Conservation (phyloP, 768 basidiomycete genomes). For the Tulasnella sp. region DNA sequence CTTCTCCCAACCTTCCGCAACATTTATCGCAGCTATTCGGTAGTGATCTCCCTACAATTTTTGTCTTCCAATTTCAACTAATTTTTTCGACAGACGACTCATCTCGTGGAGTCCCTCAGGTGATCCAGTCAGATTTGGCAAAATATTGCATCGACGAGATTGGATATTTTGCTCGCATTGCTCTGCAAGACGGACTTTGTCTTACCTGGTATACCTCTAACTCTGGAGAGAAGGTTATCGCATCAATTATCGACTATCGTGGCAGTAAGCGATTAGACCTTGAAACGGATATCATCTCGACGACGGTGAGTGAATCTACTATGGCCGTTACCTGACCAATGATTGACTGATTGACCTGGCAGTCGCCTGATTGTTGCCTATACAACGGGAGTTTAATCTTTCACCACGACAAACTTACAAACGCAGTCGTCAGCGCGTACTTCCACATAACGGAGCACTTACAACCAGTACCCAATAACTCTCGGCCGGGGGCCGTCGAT, state of each 20-base stretch:
- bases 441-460: background rate
- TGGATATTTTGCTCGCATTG: background rate
- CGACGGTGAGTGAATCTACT: background rate
- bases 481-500: background rate
- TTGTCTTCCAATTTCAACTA: background rate
- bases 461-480: background rate
- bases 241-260: background rate
- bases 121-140: background rate
- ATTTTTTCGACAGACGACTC: background rate
- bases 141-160: background rate
- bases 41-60: background rate
- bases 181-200: background rate
- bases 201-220: background rate
- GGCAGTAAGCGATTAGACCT: background rate
- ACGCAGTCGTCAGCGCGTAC: background rate
- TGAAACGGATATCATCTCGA: background rate
- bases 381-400: background rate
- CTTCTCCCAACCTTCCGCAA: background rate
- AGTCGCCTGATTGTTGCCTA: background rate
- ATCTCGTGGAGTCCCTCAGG: background rate
- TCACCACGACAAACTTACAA: background rate
- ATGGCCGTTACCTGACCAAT: background rate
- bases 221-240: background rate
- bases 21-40: background rate
- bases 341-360: background rate